Evolutionary conservation across 2,329 filamentous ascomycete species (phyloP).

Genomic region (Phialemonium atrogriseum): DNA sequence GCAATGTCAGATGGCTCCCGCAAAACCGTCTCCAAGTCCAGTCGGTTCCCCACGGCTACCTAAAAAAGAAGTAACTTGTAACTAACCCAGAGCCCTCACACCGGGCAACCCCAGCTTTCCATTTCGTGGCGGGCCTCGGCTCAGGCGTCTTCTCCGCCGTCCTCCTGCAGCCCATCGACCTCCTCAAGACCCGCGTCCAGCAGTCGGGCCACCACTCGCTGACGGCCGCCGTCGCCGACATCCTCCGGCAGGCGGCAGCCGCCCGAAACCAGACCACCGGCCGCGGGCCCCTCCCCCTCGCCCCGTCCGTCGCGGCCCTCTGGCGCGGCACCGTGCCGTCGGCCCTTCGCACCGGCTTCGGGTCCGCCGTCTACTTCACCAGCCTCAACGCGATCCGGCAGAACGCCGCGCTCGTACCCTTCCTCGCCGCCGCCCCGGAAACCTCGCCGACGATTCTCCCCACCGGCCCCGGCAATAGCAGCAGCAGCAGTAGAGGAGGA

Average conservation of each 20-base stretch:
- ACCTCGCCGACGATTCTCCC: conserved; percentile 7
- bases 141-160: conserved; percentile 85
- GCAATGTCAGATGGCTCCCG: conserved; percentile 25
- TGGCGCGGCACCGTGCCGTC: conserved; percentile 93
- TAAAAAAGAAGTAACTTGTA: too few species aligned
- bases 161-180: conserved; percentile 87
- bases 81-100: conserved; percentile 1
- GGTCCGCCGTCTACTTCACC: conserved; percentile 90
- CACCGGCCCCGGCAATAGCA: conserved; percentile 10
- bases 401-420: conserved; percentile 39
- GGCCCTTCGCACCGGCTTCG: conserved; percentile 86
- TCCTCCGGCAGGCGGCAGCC: conserved; percentile 33
- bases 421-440: too few species aligned
- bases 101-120: conserved; percentile 70
- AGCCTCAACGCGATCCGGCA: conserved; percentile 78
- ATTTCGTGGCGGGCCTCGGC: conserved; percentile 80
- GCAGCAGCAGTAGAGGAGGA: conserved; percentile 3
- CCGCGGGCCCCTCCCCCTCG: conserved; percentile 25
- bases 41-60: conserved; percentile 17
- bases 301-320: conserved; percentile 45
- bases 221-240: conserved; percentile 57
- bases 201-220: conserved; percentile 71
- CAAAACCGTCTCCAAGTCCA: conserved; percentile 23
- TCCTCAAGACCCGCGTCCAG: conserved; percentile 93
- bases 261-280: too few species aligned